A percentile compares a stretch with the other conserved stretches of the same genome.
phyloP scores from a whole-genome alignment of 192 early-diverging fungal species.

The Geranomyces michiganensis region DNA sequence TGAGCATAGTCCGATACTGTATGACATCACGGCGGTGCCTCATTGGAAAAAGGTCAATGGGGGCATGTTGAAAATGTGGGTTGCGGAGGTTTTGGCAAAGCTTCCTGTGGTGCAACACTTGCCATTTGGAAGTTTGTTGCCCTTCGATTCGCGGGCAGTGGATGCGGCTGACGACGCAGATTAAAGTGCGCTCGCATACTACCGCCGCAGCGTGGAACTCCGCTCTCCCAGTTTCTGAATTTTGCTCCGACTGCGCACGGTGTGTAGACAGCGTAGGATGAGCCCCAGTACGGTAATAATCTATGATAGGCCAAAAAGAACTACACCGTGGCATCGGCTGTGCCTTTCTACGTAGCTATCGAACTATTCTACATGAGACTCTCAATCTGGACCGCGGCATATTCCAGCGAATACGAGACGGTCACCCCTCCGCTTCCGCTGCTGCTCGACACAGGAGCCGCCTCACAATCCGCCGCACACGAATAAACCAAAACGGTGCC shows the following conservation, averaged over 20 bases:
- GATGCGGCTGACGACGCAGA: background rate
- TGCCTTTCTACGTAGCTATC: too few relatives aligned
- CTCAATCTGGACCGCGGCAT: conserved; percentile 28
- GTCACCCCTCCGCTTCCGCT: conserved; percentile 20
- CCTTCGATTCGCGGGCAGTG: conserved; percentile 42
- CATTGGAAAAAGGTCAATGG: conserved; percentile 74
- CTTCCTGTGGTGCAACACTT: conserved; percentile 83
- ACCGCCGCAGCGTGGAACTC: too few relatives aligned
- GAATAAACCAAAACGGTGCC: conserved; percentile 85
- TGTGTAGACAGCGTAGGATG: too few relatives aligned
- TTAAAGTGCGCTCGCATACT: too few relatives aligned
- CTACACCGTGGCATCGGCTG: too few relatives aligned
- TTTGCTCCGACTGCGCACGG: too few relatives aligned
- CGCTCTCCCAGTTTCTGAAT: too few relatives aligned
- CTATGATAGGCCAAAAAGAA: too few relatives aligned
- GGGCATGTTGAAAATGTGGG: conserved; percentile 78
- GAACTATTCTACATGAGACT: conserved; percentile 33
- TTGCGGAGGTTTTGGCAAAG: conserved; percentile 72
- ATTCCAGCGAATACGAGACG: background rate
- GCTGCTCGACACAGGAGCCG: background rate
- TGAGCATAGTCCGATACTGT: conserved; percentile 77
- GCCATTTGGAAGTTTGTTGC: conserved; percentile 67
- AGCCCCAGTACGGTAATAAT: too few relatives aligned
- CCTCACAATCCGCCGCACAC: conserved; percentile 78
- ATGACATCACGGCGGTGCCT: conserved; percentile 76